A percentile compares a stretch with the other conserved stretches of the same genome.
phyloP scores from a whole-genome alignment of 1,139 yeast genomes.

The Yamadazyma dendronema region DNA sequence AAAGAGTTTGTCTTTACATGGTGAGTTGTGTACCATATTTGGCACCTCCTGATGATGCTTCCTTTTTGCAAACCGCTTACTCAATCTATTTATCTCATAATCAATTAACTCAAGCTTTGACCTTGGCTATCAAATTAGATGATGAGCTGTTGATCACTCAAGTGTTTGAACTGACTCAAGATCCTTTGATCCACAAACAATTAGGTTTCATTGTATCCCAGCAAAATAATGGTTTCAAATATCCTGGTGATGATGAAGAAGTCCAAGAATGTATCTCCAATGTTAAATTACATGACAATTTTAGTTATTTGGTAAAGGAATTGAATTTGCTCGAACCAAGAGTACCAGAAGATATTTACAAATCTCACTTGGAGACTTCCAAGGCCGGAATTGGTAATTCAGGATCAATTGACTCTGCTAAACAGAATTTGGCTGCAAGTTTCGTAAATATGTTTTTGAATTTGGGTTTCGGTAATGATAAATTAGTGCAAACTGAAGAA shows the following conservation, averaged over 20 bases:
- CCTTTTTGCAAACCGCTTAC: constrained; percentile 89
- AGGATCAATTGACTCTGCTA: constrained; percentile 85
- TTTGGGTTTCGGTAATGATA: constrained; percentile 87
- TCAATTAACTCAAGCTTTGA: constrained; percentile 85
- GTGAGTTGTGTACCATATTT: constrained; percentile 92
- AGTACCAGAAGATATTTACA: constrained; percentile 93
- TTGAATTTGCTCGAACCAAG: constrained; percentile 85
- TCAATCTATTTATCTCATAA: constrained; percentile 77
- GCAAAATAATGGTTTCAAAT: constrained; percentile 77
- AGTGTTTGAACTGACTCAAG: constrained; percentile 75
- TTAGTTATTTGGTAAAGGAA: constrained; percentile 77
- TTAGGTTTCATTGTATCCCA: constrained; percentile 86
- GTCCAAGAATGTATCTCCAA: constrained; percentile 88
- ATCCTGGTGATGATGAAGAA: constrained; percentile 63
- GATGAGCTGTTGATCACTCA: constrained; percentile 74
- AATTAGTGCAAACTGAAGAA: constrained; percentile 70
- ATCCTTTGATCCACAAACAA: constrained; percentile 77
- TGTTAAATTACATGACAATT: constrained; percentile 74
- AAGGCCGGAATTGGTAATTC: constrained; percentile 56
- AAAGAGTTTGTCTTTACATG: constrained; percentile 90
- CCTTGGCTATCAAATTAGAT: constrained; percentile 85
- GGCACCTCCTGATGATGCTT: constrained; percentile 91
- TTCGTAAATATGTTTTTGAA: constrained; percentile 91
- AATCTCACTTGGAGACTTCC: constrained; percentile 79
- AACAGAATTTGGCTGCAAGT: constrained; percentile 92